These are phyloP conservation scores for Coemansia sp. DNA, from an alignment of 192 early-diverging fungal species.

Conservation along the genomic window DNA sequence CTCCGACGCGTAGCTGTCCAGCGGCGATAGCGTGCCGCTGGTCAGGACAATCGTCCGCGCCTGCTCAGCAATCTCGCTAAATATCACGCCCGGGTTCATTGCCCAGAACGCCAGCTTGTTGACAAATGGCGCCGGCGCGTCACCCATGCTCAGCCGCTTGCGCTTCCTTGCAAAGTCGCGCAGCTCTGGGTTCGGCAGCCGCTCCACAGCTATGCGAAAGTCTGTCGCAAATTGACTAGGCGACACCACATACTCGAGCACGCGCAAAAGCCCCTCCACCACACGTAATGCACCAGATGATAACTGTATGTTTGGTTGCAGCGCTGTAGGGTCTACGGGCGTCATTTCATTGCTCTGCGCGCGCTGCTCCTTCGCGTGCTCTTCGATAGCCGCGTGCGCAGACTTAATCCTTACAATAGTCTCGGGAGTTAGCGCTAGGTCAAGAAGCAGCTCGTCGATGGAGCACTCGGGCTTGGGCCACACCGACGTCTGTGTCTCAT, in stretches of 20 bases:
- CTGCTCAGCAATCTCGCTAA: constrained; percentile 37
- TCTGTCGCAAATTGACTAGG: constrained; percentile 13
- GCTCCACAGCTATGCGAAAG: constrained; percentile 32
- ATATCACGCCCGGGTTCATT: constrained; percentile 36
- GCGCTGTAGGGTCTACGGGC: not conserved
- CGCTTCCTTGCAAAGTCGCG: not conserved
- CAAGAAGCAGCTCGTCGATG: constrained; percentile 7
- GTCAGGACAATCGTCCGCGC: constrained; percentile 59
- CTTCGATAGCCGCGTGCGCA: constrained; percentile 9
- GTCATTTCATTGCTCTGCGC: not conserved
- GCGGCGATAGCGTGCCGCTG: constrained; percentile 67
- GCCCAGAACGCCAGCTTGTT: constrained; percentile 44
- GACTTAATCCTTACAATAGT: constrained; percentile 1
- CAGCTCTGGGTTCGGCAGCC: constrained; percentile 10
- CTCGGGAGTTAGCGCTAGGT: constrained; percentile 15
- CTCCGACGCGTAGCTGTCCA: constrained; percentile 59
- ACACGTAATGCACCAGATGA: constrained; percentile 21
- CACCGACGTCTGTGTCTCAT: constrained; percentile 29
- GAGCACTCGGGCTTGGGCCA: constrained; percentile 27
- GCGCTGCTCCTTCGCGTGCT: constrained; percentile 14
- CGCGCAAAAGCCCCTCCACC: constrained; percentile 22
- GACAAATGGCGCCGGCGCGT: not conserved
- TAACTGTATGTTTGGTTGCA: constrained; percentile 4
- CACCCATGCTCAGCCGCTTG: not conserved
- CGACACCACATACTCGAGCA: constrained; percentile 12